phyloP scores from a whole-genome alignment of 768 basidiomycete genomes.

The Pleurotus citrinopileatus region DNA sequence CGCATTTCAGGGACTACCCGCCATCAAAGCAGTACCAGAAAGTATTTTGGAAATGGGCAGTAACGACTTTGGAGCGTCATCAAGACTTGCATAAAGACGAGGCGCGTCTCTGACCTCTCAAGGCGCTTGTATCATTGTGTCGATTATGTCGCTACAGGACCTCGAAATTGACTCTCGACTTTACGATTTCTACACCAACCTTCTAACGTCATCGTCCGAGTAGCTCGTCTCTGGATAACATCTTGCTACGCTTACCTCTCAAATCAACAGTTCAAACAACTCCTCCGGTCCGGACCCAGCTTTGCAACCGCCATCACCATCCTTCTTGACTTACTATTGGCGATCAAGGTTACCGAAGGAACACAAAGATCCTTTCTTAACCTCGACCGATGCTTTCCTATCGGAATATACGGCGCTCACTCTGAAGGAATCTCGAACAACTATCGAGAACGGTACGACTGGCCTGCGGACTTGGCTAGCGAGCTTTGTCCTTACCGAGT shows the following conservation, averaged over 20 bases:
- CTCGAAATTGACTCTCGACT: slow-evolving; percentile 64
- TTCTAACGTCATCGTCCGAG: slow-evolving; percentile 39
- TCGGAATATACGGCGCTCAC: slow-evolving; percentile 44
- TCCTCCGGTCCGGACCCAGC: neutral
- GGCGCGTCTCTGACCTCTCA: slow-evolving; percentile 34
- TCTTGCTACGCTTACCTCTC: neutral
- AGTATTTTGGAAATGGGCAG: slow-evolving; percentile 73
- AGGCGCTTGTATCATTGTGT: neutral
- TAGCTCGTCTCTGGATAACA: slow-evolving; percentile 25
- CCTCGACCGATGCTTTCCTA: slow-evolving; percentile 18
- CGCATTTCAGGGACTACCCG: slow-evolving; percentile 55
- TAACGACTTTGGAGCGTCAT: slow-evolving; percentile 46
- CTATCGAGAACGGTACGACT: slow-evolving; percentile 74
- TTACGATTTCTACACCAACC: slow-evolving; percentile 57
- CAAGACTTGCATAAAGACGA: slow-evolving; percentile 32
- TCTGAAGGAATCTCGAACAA: slow-evolving; percentile 69
- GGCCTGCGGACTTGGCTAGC: slow-evolving; percentile 81
- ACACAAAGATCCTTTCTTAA: neutral
- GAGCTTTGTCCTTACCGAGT: slow-evolving; percentile 62
- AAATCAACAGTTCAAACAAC: slow-evolving; percentile 6
- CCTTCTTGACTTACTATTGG: slow-evolving; percentile 73
- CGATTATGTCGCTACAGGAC: slow-evolving; percentile 30
- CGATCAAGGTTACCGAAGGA: slow-evolving; percentile 11
- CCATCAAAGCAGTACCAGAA: slow-evolving; percentile 63
- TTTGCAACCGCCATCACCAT: slow-evolving; percentile 39